Evolutionary conservation across 75 land plant genomes (phyloP).

Genomic region (Sequoia sempervirens): DNA sequence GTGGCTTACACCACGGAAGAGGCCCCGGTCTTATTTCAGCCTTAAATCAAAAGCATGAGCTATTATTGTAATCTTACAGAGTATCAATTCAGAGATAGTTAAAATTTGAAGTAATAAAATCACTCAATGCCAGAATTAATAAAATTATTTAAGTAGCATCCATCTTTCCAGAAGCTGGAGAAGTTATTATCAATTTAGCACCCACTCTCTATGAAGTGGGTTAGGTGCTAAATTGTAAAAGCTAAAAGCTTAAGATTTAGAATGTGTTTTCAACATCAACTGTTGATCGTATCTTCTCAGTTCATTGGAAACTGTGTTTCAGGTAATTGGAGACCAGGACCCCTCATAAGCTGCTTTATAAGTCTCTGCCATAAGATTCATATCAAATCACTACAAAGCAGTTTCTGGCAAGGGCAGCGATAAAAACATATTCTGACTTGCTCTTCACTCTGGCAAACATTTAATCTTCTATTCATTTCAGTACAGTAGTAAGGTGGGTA

Average conservation of each 20-base stretch:
- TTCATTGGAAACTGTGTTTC: neutral
- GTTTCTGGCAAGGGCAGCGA: neutral
- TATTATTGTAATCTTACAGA: neutral
- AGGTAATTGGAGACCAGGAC: neutral
- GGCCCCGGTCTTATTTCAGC: neutral
- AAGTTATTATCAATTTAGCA: slow-evolving; percentile 7
- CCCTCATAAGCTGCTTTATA: neutral
- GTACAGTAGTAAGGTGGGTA: neutral
- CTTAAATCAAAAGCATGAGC: neutral
- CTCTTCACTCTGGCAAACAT: neutral
- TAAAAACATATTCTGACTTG: neutral
- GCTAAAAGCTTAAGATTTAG: neutral
- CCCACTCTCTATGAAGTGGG: neutral
- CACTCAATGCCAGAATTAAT: neutral
- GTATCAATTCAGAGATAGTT: neutral
- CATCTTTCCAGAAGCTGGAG: neutral
- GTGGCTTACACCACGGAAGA: neutral
- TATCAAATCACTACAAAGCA: neutral
- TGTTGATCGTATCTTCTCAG: neutral
- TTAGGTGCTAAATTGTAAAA: neutral
- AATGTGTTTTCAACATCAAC: neutral
- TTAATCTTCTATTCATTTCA: neutral
- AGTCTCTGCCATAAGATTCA: neutral
- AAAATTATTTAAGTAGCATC: neutral
- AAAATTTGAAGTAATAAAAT: slow-evolving; percentile 2